Evolutionary conservation across 306 rosid species (phyloP).

Genomic region (Mucuna pruriens): DNA sequence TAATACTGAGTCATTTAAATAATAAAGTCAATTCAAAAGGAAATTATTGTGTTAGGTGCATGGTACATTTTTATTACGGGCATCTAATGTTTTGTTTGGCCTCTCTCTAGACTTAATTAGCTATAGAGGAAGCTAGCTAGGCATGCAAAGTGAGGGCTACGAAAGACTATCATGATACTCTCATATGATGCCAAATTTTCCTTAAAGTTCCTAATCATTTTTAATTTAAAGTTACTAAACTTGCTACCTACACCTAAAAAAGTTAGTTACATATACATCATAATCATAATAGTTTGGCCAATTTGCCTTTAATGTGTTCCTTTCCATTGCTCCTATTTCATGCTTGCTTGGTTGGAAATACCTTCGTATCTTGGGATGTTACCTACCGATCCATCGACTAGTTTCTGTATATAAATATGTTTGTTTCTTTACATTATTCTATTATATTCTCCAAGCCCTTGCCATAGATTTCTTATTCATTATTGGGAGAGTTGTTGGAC

Average conservation of each 20-base stretch:
- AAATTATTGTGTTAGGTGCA: slow-evolving; percentile 36
- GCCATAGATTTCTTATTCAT: background rate
- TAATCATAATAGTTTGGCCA: slow-evolving; percentile 34
- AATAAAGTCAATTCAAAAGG: background rate
- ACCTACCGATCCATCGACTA: slow-evolving; percentile 14
- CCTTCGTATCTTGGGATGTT: slow-evolving; percentile 5
- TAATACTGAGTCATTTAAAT: background rate
- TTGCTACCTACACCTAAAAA: slow-evolving; percentile 13
- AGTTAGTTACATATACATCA: slow-evolving; percentile 36
- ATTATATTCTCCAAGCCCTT: background rate
- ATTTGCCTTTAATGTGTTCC: slow-evolving; percentile 22
- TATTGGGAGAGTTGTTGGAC: slow-evolving; percentile 29
- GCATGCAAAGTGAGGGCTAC: slow-evolving; percentile 7
- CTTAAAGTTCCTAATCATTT: slow-evolving; percentile 32
- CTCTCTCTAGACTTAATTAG: slow-evolving; percentile 23
- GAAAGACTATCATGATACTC: background rate
- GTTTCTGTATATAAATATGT: background rate
- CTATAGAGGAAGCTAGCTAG: background rate
- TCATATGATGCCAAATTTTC: slow-evolving; percentile 23
- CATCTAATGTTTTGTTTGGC: slow-evolving; percentile 29
- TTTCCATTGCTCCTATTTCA: slow-evolving; percentile 8
- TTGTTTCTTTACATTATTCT: background rate
- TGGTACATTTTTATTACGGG: slow-evolving; percentile 21
- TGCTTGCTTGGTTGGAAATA: slow-evolving; percentile 35
- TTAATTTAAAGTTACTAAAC: slow-evolving; percentile 34